Evolutionary conservation across 805 yeast species (phyloP), one percentile per base, ranked within the genome.

Genomic region (Metschnikowia dekortorum): DNA sequence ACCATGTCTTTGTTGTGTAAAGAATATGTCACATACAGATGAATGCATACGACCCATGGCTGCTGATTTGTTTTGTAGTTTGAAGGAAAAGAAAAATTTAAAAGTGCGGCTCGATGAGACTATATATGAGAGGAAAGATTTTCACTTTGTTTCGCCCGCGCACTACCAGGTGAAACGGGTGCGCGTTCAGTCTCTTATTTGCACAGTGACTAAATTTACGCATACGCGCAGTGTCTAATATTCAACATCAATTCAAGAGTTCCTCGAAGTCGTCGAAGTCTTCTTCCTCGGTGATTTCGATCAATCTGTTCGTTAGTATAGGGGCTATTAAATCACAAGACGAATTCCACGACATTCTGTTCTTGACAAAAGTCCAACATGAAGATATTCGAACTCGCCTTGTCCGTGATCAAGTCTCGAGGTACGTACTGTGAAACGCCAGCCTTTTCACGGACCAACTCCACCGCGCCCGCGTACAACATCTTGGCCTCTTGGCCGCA

Each of bases 31-130:
- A 87, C 95, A 82, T 87, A 87, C 95, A 77, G 87, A 80, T 81
- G 96, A 87, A 89, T 92, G 98, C 91, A 92, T 85, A 83, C 99
- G 96, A 91, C 96, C 99, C 99, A 92, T 92, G 76, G 82, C 87
- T 84, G 78, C 70, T 74, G 75, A 67, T 74, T 71, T 67, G 64
- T 70, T 53, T 61, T 54, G 49, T 53, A 51, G 53, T 52, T 50
- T 22, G 5, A 22, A 46, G 35, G 18, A 42, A 44, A 51, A 47
- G 45, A 44, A 44, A 50, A 45, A 46, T 14, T 14, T 30, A 30
- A 8, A 28, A 41, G 34, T 18, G 39, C 47, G 50, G 40, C 34
- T 31, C 32, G 32, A 30, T 33, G 42, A 33, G 51, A 45, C 46
- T 53, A 54, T 54, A 56, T 56, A 54, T 48, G 48, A 40, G 34